Evolutionary conservation across 352 stramenopile genomes (phyloP).

Genomic region (Phytophthora sp.): DNA sequence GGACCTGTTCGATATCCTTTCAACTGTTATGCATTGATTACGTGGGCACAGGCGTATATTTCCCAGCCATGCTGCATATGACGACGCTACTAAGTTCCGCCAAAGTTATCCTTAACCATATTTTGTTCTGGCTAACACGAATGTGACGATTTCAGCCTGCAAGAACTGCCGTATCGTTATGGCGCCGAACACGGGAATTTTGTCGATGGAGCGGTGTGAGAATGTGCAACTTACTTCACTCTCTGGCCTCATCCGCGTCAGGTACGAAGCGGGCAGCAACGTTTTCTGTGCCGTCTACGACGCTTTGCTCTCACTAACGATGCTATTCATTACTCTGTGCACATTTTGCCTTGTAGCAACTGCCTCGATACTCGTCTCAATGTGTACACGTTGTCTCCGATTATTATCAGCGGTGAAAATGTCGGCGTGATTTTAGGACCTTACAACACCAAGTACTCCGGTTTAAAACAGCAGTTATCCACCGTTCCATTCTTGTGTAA

Average conservation of each 20-base stretch:
- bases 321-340: neutral
- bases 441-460: constrained; percentile 96
- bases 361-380: constrained; percentile 93
- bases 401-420: constrained; percentile 96
- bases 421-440: constrained; percentile 94
- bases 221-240: constrained; percentile 91
- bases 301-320: neutral
- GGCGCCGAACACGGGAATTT: constrained; percentile 92
- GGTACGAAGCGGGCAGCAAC: constrained; percentile 38
- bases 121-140: constrained; percentile 48
- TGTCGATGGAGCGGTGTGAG: constrained; percentile 95
- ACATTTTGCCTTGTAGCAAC: constrained; percentile 75
- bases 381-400: constrained; percentile 90
- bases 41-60: neutral
- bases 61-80: neutral
- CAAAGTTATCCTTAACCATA: constrained; percentile 57
- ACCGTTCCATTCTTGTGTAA: constrained; percentile 53
- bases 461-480: constrained; percentile 80
- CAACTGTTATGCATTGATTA: constrained; percentile 7
- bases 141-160: constrained; percentile 93
- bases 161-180: constrained; percentile 96
- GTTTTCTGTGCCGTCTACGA: neutral
- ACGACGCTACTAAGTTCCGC: neutral
- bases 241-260: constrained; percentile 87
- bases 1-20: constrained; percentile 92